These are phyloP conservation scores for Xylaria digitata DNA, from an alignment of 2,329 filamentous ascomycete species.

Conservation along the genomic window DNA sequence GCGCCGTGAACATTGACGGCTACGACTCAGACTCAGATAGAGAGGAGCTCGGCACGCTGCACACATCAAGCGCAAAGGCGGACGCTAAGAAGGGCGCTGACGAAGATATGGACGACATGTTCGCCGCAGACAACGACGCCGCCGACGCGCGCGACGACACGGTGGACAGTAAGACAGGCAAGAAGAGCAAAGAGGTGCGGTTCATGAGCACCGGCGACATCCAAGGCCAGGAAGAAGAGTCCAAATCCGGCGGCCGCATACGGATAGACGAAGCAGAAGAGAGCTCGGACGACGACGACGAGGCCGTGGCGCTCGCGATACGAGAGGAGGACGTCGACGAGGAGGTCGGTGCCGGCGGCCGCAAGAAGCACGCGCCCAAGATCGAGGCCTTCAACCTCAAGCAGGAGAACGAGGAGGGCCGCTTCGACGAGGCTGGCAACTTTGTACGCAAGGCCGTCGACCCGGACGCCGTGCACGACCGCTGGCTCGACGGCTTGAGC, in stretches of 20 bases:
- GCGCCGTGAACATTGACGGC: constrained; percentile 94
- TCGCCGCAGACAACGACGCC: constrained; percentile 72
- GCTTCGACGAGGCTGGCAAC: constrained; percentile 91
- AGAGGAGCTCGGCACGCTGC: constrained; percentile 64
- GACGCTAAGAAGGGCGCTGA: constrained; percentile 57
- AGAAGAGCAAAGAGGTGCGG: constrained; percentile 71
- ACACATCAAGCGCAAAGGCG: constrained; percentile 49
- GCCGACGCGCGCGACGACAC: constrained; percentile 65
- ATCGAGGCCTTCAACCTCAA: constrained; percentile 97
- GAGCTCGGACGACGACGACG: constrained; percentile 70
- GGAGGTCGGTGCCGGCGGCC: constrained; percentile 88
- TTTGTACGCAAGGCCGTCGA: constrained; percentile 90
- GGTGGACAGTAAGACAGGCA: constrained; percentile 60
- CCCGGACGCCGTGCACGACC: constrained; percentile 89
- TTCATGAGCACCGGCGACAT: constrained; percentile 74
- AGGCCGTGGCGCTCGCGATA: constrained; percentile 79
- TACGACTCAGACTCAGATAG: constrained; percentile 96
- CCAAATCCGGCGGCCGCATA: constrained; percentile 79
- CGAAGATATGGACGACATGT: constrained; percentile 86
- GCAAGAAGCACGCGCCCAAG: constrained; percentile 93
- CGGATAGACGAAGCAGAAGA: constrained; percentile 68
- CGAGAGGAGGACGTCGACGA: constrained; percentile 83
- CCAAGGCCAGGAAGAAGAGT: constrained; percentile 79
- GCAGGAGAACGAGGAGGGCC: constrained; percentile 88
- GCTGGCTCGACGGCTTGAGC: constrained; percentile 90